Conservation (phyloP, 176 grass and related monocot species). For the Oryza rufipogon region DNA sequence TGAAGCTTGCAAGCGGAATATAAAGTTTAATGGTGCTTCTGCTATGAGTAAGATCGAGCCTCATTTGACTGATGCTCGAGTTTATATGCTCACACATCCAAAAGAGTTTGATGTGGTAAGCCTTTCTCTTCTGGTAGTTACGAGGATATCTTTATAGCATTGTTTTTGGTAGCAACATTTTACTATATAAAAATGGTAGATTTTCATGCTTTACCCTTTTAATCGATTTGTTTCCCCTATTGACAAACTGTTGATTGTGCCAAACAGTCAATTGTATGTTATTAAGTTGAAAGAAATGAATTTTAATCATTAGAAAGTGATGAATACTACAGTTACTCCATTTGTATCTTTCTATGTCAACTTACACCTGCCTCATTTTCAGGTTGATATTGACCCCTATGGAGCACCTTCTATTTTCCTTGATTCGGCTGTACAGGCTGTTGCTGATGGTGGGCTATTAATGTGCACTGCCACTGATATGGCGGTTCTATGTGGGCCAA, state of each 20-base stretch:
- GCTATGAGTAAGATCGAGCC: conserved; percentile 81
- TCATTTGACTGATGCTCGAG: conserved; percentile 89
- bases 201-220: not conserved
- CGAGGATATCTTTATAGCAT: not conserved
- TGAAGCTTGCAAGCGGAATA: conserved; percentile 89
- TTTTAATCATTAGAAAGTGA: conserved; percentile 7
- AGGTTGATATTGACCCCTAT: conserved; percentile 98
- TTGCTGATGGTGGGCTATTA: conserved; percentile 86
- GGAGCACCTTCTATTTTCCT: conserved; percentile 92
- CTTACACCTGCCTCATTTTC: conserved; percentile 14
- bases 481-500: conserved; percentile 93
- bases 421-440: conserved; percentile 90
- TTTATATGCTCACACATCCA: conserved; percentile 97
- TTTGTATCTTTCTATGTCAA: not conserved
- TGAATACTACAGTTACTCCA: not conserved
- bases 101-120: conserved; percentile 99
- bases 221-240: not conserved
- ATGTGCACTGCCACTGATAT: conserved; percentile 99
- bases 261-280: conserved; percentile 21
- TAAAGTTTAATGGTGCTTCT: conserved; percentile 82
- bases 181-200: not conserved
- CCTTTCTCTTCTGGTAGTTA: not conserved
- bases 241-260: conserved; percentile 8
- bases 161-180: not conserved
- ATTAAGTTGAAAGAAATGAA: conserved; percentile 1